A percentile compares a stretch with the other conserved stretches of the same genome.
Evolutionary conservation across 129 eudicot genomes (phyloP).

Genomic region (Centrapalus pauciflorus): DNA sequence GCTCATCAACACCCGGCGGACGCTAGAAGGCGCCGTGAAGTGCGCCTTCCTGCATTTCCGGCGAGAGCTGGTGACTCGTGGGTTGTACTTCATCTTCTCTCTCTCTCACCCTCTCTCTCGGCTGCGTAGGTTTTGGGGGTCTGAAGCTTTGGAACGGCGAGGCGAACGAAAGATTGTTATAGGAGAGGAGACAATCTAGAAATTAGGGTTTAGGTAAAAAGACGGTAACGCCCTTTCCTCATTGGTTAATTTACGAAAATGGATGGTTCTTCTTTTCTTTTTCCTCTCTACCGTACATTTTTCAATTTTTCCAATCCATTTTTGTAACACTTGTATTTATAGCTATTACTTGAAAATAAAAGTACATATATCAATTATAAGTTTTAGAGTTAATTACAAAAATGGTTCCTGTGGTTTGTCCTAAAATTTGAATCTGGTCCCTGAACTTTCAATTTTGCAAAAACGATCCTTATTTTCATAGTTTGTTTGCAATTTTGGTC

Average conservation of each 20-base stretch:
- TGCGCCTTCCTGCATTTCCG: slow-evolving; percentile 43
- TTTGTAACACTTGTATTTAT: too few species aligned
- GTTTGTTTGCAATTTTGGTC: too few species aligned
- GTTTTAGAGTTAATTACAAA: too few species aligned
- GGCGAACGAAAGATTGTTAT: background rate
- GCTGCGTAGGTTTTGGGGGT: slow-evolving; percentile 8
- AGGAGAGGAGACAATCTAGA: background rate
- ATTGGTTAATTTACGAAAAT: background rate
- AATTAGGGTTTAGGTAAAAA: slow-evolving; percentile 14
- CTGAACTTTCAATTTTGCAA: too few species aligned
- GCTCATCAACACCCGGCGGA: slow-evolving; percentile 40
- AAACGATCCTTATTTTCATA: too few species aligned
- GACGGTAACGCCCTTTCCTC: background rate
- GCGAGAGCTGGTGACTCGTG: slow-evolving; percentile 41
- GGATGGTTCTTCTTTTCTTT: background rate
- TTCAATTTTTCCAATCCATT: too few species aligned
- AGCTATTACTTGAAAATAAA: too few species aligned
- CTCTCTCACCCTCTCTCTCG: background rate
- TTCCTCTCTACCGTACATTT: too few species aligned
- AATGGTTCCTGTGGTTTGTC: too few species aligned
- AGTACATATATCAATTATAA: too few species aligned
- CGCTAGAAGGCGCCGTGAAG: slow-evolving; percentile 41
- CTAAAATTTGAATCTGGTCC: too few species aligned
- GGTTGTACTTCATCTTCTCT: slow-evolving; percentile 36
- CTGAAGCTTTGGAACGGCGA: slow-evolving; percentile 11